Base-by-base conservation (phyloP, 371 early-diverging fungal genomes). In the Actinomortierella ambigua region DNA sequence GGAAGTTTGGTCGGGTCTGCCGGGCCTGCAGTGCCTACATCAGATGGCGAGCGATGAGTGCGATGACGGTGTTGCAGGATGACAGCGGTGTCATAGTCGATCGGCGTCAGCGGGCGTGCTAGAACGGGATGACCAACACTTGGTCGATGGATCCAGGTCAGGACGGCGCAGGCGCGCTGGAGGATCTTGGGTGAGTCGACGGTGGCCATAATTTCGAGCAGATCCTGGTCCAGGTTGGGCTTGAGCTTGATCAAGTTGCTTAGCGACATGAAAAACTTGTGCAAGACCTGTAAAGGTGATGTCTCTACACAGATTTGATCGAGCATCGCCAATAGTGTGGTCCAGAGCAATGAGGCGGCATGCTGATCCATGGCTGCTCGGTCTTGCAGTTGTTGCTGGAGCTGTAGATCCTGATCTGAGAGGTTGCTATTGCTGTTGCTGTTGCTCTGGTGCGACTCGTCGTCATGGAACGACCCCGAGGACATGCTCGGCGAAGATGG, bases 101-200 rank as follows among this genome's bases (percentile, higher is more conserved):
- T 56, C 22, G 75, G 44, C 75, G 78, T 54, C n/a, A 85, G 68
- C 5, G 81, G 69, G 41, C 81, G 82, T 1, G 82, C 80, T 7
- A 87, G 73, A 2, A 75, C 59, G 1, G 80, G 57, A 55, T 87
- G 87, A 1, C 87, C 87, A 0, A 83, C 59, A n/a, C 83, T 80
- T 6, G 70, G 64, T 42, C 59, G 59, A 22, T 80, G 59, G 43
- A 75, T 53, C 75, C 75, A 75, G 59, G 68, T 68, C 15, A 75
- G 46, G 3, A 67, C 59, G 24, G 64, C 68, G 13, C 67, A 44
- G 2, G 75, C 75, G 8, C 68, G 55, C 14, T 51, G 23, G 55
- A 68, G 53, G 20, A 75, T 57, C 24, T 57, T 57, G 24, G 67
- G 68, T 11, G 56, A 63, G 49, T 68, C 76, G 11, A 84, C 77